These are phyloP conservation scores for Fusarium sarcochroum DNA, from an alignment of 2,329 filamentous ascomycete species.

Conservation along the genomic window DNA sequence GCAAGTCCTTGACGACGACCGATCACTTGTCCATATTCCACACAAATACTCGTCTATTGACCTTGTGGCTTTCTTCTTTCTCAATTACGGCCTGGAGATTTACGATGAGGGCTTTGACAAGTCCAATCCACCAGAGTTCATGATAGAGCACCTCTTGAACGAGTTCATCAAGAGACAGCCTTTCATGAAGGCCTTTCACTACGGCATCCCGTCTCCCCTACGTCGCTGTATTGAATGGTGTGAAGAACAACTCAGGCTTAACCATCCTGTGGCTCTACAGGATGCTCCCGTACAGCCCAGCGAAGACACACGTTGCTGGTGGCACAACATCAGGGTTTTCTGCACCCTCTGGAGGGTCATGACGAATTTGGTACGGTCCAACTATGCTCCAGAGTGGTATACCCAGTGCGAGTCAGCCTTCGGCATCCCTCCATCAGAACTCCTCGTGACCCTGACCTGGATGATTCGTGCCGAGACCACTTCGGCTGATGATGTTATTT, in stretches of 20 bases:
- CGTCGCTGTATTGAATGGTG: slow-evolving; percentile 42
- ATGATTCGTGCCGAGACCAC: slow-evolving; percentile 39
- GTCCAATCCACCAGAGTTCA: slow-evolving; percentile 14
- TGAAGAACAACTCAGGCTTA: slow-evolving; percentile 31
- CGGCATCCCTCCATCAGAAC: slow-evolving; percentile 45
- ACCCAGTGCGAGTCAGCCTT: slow-evolving; percentile 41
- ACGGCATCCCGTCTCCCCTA: slow-evolving; percentile 23
- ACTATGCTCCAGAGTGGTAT: slow-evolving; percentile 40
- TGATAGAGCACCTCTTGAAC: slow-evolving; percentile 35
- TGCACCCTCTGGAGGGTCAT: slow-evolving; percentile 46
- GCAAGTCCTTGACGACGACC: slow-evolving; percentile 17
- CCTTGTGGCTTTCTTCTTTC: slow-evolving; percentile 41
- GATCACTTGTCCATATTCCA: slow-evolving; percentile 22
- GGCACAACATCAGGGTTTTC: slow-evolving; percentile 43
- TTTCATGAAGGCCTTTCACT: slow-evolving; percentile 19
- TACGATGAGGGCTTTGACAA: slow-evolving; percentile 34
- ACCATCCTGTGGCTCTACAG: slow-evolving; percentile 30
- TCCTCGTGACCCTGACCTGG: slow-evolving; percentile 46
- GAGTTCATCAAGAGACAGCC: slow-evolving; percentile 43
- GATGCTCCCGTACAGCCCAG: slow-evolving; percentile 28
- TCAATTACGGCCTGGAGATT: slow-evolving; percentile 38
- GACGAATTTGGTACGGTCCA: slow-evolving; percentile 26
- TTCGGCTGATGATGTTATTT: background rate
- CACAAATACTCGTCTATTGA: slow-evolving; percentile 38
- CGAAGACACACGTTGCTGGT: slow-evolving; percentile 32